A percentile compares a stretch with the other conserved stretches of the same genome.
phyloP scores from a whole-genome alignment of 805 yeast genomes.

The Wickerhamiella australiensis region DNA sequence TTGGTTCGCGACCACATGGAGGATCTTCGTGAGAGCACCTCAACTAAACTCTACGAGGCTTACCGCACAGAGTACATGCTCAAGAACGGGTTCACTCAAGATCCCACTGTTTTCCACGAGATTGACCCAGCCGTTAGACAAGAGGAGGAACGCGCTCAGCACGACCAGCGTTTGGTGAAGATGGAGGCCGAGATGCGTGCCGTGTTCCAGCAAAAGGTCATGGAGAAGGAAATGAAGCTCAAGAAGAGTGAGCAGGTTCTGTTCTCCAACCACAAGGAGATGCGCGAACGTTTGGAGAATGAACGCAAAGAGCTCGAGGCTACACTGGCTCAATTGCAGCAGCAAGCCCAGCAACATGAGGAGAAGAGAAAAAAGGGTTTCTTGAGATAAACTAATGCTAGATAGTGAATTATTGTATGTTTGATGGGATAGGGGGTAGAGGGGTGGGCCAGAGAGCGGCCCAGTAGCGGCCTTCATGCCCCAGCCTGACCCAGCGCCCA shows the following conservation, averaged over 20 bases:
- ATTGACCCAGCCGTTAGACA: constrained; percentile 86
- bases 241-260: constrained; percentile 95
- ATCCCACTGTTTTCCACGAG: constrained; percentile 82
- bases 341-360: constrained; percentile 15
- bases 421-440: no score
- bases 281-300: constrained; percentile 84
- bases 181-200: constrained; percentile 94
- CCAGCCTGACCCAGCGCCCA: no score
- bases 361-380: constrained; percentile 15
- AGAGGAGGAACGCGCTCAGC: constrained; percentile 85
- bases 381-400: constrained; percentile 6
- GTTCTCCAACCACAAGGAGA: constrained; percentile 89
- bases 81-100: constrained; percentile 82
- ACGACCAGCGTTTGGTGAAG: constrained; percentile 85
- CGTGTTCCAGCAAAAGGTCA: constrained; percentile 91
- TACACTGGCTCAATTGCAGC: constrained; percentile 59
- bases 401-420: not conserved
- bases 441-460: no score
- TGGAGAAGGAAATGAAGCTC: constrained; percentile 92
- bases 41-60: constrained; percentile 64
- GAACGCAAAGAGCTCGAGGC: constrained; percentile 87
- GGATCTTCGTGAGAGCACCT: constrained; percentile 81
- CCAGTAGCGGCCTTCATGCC: no score
- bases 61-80: constrained; percentile 76
- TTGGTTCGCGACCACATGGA: constrained; percentile 83